Evolutionary conservation across 2,329 filamentous ascomycete species (phyloP).

Genomic region (Fusarium pilosicola): DNA sequence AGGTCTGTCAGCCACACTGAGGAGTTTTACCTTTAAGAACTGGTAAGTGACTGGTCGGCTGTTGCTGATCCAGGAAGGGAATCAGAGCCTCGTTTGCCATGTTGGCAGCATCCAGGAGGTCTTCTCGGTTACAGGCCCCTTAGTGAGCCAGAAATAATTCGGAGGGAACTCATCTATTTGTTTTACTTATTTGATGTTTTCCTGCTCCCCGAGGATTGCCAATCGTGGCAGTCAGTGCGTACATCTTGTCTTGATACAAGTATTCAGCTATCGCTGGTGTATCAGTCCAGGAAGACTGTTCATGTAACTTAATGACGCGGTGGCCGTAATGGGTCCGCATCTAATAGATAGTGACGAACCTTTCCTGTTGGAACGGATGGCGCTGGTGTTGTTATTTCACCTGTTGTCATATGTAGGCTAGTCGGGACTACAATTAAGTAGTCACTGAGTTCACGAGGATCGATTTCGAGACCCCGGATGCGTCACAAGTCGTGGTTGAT

Average conservation of each 20-base stretch:
- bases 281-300: background rate
- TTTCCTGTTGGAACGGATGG: background rate
- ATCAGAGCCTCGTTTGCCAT: background rate
- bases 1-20: background rate
- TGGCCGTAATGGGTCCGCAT: background rate
- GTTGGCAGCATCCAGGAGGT: background rate
- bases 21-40: background rate
- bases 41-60: background rate
- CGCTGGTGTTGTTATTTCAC: background rate
- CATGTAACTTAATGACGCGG: background rate
- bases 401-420: background rate
- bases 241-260: background rate
- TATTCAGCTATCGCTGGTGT: background rate
- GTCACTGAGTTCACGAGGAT: background rate
- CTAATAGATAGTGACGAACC: background rate
- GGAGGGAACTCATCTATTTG: background rate
- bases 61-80: background rate
- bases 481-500: background rate
- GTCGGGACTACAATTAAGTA: background rate
- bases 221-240: background rate
- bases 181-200: background rate
- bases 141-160: background rate
- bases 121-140: background rate
- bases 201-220: background rate
- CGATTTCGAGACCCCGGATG: background rate